Conservation (phyloP, 345 rosid species). For the Kernera saxatilis region DNA sequence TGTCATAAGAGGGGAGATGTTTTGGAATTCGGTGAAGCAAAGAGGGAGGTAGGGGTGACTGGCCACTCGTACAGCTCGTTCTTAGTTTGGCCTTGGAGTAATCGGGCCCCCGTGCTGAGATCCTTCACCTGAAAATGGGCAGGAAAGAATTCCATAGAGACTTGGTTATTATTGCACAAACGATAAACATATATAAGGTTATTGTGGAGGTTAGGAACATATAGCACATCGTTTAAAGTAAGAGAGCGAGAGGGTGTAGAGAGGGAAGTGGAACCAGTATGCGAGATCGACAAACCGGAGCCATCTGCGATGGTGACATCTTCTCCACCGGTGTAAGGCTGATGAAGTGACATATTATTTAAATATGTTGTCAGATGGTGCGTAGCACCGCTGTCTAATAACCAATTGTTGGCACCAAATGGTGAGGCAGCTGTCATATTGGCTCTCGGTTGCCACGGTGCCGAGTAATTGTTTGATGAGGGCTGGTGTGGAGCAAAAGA, state of each 20-base stretch:
- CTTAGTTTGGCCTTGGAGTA: too few relatives aligned
- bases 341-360: not conserved
- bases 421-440: not conserved
- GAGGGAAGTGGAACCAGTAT: not conserved
- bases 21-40: too few relatives aligned
- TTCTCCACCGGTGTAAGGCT: not conserved
- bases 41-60: too few relatives aligned
- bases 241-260: not conserved
- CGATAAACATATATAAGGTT: not conserved
- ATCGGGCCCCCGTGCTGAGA: too few relatives aligned
- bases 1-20: too few relatives aligned
- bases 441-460: not conserved
- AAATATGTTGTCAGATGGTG: not conserved
- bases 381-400: not conserved
- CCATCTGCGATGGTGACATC: not conserved
- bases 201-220: not conserved
- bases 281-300: not conserved
- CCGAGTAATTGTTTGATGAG: too few relatives aligned
- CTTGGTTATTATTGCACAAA: not conserved
- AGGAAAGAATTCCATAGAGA: too few relatives aligned
- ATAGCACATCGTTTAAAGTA: too few relatives aligned
- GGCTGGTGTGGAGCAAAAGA: not conserved
- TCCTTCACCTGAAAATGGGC: too few relatives aligned
- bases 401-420: too few relatives aligned
- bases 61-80: too few relatives aligned